Evolutionary conservation across 164 flowering plant species (phyloP), one percentile per base, ranked within the genome.

Genomic region (Tinospora cordifolia): DNA sequence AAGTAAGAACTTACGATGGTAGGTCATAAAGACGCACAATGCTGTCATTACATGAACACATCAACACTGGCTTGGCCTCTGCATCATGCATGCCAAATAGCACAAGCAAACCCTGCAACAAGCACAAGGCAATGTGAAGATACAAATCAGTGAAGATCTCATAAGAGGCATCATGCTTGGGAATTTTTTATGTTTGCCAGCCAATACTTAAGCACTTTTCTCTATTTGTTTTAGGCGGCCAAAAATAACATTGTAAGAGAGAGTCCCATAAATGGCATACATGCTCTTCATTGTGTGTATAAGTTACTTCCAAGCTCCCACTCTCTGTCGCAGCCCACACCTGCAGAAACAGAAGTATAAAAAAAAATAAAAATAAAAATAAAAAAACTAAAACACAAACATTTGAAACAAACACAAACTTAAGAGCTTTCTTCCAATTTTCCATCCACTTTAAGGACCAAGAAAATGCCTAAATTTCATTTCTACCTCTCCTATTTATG

Each of bases 291-390:
- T 66, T 84, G 78, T 92, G 99, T 15, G 94, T 89, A 63, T 88
- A 94, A 24, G 93, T 90, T 34, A 88, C 97, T 87, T 90, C 96
- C 87, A 90, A 79, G 69, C 75, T 85, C 22, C 96, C 99, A 80
- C 78, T 85, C 62, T 87, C 97, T 0, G 87, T 83, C 38, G 91
- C 84, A 77, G 67, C 92, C 99, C 98, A 94, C 36, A 94, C 90
- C 99, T 94, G 81, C 77, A 80, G 7, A 81, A 77, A 59, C 15
- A 71, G 25, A 74, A n/a, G n/a, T n/a, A n/a, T n/a, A n/a, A n/a
- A n/a, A n/a, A n/a, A n/a, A n/a, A n/a, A n/a, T n/a, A n/a, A n/a
- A n/a, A n/a, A 69, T 3, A 21, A 12, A 10, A 66, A 67, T 24
- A 19, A 58, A 30, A 30, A 71, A 17, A 69, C 59, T 40, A 9